Evolutionary conservation across 345 rosid species (phyloP).

Genomic region (Mangifera indica): DNA sequence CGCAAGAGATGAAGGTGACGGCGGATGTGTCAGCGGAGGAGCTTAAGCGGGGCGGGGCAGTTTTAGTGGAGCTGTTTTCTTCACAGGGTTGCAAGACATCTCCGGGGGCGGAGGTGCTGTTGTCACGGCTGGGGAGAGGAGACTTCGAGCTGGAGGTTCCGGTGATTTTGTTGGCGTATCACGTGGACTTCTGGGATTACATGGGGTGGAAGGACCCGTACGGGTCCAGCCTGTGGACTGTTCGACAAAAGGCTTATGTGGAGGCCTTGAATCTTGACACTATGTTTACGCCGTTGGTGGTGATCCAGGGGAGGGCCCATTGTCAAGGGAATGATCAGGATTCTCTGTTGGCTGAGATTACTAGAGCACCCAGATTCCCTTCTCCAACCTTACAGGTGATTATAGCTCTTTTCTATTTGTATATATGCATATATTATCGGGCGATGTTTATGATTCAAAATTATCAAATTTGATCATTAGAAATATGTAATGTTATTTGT

Average conservation of each 20-base stretch:
- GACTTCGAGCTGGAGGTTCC: slow-evolving; percentile 65
- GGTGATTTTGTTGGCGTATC: slow-evolving; percentile 63
- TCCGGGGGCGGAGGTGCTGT: slow-evolving; percentile 71
- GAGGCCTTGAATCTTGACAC: slow-evolving; percentile 81
- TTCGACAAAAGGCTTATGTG: slow-evolving; percentile 83
- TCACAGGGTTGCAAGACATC: slow-evolving; percentile 88
- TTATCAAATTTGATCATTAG: not conserved
- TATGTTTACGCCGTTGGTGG: slow-evolving; percentile 83
- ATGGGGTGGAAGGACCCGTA: slow-evolving; percentile 95
- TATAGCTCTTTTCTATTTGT: not conserved
- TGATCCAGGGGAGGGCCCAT: slow-evolving; percentile 69
- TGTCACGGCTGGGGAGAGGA: slow-evolving; percentile 89
- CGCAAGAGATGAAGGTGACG: slow-evolving; percentile 9
- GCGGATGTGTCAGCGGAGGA: slow-evolving; percentile 42
- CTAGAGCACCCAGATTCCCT: slow-evolving; percentile 62
- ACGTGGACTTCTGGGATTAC: slow-evolving; percentile 93
- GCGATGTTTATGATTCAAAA: not conserved
- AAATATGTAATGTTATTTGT: too few species aligned
- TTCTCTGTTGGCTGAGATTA: slow-evolving; percentile 47
- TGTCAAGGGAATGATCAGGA: slow-evolving; percentile 68
- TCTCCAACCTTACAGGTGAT: slow-evolving; percentile 61
- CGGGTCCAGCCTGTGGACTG: slow-evolving; percentile 79
- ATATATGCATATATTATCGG: too few species aligned
- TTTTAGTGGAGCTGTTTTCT: slow-evolving; percentile 82
- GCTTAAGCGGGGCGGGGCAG: slow-evolving; percentile 46